Evolutionary conservation across 2,329 filamentous ascomycete species (phyloP).

Genomic region (Sarocladium brachiariae): DNA sequence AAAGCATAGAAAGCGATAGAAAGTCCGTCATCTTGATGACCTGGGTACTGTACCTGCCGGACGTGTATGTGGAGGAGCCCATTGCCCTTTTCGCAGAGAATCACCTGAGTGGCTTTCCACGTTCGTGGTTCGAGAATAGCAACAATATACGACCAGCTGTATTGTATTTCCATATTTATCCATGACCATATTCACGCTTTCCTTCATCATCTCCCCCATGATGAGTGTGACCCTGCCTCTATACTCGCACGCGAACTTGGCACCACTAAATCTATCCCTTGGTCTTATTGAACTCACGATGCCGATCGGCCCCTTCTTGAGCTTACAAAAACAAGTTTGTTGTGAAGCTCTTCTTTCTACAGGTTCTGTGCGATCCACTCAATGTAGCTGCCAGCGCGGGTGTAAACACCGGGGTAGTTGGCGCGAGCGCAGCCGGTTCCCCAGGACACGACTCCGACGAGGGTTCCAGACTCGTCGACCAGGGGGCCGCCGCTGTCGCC

Average conservation of each 20-base stretch:
- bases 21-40: neutral
- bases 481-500: conserved; percentile 26
- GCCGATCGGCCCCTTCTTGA: too few relatives aligned
- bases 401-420: conserved; percentile 22
- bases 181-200: neutral
- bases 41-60: too few relatives aligned
- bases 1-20: too few relatives aligned
- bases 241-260: too few relatives aligned
- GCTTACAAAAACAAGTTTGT: too few relatives aligned
- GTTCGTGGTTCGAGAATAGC: too few relatives aligned
- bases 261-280: too few relatives aligned
- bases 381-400: conserved; percentile 19
- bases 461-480: conserved; percentile 15
- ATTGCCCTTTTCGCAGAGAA: too few relatives aligned
- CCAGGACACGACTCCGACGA: conserved; percentile 25
- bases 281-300: conserved; percentile 14
- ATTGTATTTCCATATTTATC: neutral
- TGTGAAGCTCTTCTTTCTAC: neutral
- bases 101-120: too few relatives aligned
- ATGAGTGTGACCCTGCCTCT: neutral
- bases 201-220: neutral
- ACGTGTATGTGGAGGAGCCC: too few relatives aligned
- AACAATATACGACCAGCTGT: too few relatives aligned
- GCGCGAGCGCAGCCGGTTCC: conserved; percentile 22
- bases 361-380: conserved; percentile 19